Evolutionary conservation across 495 filamentous ascomycete genomes (phyloP).

Genomic region (Choiromyces venosus): DNA sequence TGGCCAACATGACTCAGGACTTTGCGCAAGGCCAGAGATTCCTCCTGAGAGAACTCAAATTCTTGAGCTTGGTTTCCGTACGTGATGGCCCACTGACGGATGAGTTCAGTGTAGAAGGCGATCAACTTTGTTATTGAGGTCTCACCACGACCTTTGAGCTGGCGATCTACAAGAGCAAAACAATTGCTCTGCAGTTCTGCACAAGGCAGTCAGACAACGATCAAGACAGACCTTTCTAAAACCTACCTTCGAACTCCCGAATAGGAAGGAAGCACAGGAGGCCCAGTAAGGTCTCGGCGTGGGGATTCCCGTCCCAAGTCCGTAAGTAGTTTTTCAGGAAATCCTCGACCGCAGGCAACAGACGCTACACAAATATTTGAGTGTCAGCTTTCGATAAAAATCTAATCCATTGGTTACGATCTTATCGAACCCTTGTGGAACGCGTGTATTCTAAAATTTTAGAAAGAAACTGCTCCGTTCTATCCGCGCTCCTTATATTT

Average conservation of each 20-base stretch:
- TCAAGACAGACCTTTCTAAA: background rate
- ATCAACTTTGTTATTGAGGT: constrained; percentile 47
- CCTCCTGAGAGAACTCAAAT: constrained; percentile 18
- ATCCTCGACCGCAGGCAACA: constrained; percentile 56
- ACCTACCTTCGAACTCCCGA: constrained; percentile 53
- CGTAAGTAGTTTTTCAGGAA: constrained; percentile 60
- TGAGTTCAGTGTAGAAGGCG: constrained; percentile 64
- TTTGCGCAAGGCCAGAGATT: constrained; percentile 21
- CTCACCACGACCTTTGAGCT: constrained; percentile 24
- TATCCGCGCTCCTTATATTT: constrained; percentile 17
- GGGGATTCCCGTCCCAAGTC: constrained; percentile 63
- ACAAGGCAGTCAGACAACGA: constrained; percentile 19
- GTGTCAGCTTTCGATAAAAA: constrained; percentile 31
- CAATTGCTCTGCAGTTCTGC: constrained; percentile 52
- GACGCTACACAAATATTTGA: constrained; percentile 45
- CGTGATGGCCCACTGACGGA: constrained; percentile 60
- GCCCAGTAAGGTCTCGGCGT: constrained; percentile 57
- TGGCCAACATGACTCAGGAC: constrained; percentile 35
- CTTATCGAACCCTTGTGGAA: constrained; percentile 57
- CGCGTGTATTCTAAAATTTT: constrained; percentile 56
- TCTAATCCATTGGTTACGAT: background rate
- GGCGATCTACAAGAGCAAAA: constrained; percentile 56
- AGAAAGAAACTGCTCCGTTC: constrained; percentile 47
- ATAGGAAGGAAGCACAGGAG: constrained; percentile 61
- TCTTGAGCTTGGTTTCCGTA: constrained; percentile 19